Conservation (phyloP, 148 eudicot genomes). For the Selenicereus undatus region DNA sequence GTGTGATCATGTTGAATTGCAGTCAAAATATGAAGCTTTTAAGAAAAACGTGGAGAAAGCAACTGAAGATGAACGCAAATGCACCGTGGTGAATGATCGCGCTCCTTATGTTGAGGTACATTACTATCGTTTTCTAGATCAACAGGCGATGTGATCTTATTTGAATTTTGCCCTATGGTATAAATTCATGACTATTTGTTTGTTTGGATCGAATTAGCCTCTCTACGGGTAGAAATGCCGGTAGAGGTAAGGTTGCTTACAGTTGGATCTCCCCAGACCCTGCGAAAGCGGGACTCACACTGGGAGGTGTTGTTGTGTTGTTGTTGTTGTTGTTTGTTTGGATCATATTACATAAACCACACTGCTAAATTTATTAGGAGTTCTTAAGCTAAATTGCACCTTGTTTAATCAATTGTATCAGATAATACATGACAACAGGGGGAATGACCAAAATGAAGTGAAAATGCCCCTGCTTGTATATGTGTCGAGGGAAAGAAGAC, state of each 20-base stretch:
- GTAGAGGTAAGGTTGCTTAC: too few relatives aligned
- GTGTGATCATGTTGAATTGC: constrained; percentile 4
- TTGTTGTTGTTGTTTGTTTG: neutral
- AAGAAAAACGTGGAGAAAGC: constrained; percentile 19
- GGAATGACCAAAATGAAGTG: constrained; percentile 16
- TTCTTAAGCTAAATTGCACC: neutral
- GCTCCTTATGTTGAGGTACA: constrained; percentile 29
- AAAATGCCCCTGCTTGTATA: constrained; percentile 59
- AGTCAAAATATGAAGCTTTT: constrained; percentile 31
- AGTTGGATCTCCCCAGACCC: too few relatives aligned
- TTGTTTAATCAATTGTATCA: constrained; percentile 6
- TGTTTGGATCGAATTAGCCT: too few relatives aligned
- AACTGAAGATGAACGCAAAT: constrained; percentile 27
- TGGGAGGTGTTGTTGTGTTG: too few relatives aligned
- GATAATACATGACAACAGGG: constrained; percentile 25
- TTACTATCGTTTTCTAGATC: neutral
- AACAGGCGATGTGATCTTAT: neutral
- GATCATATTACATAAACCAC: neutral
- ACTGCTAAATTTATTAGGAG: neutral
- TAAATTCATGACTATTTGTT: too few relatives aligned
- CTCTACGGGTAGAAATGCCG: too few relatives aligned
- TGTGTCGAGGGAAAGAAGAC: constrained; percentile 58
- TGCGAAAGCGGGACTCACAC: too few relatives aligned
- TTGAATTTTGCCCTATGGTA: too few relatives aligned
- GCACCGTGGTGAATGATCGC: constrained; percentile 34